A percentile compares a stretch with the other conserved stretches of the same genome.
These are phyloP conservation scores for Cinnamomum chago DNA, from an alignment of 164 flowering plant species.

Conservation along the genomic window DNA sequence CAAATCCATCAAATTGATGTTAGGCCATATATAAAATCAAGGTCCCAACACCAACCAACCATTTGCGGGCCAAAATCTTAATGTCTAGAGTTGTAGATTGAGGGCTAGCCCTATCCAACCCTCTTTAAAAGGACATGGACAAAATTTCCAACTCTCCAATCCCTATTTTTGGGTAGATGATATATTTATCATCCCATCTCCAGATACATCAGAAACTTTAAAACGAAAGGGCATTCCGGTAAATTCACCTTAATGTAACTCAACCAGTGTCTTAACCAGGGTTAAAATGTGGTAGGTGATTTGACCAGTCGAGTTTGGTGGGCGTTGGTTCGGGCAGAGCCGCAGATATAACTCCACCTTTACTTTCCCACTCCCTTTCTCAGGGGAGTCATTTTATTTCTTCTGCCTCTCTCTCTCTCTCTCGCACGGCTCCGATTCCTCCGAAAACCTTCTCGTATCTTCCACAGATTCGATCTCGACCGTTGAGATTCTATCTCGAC, in stretches of 20 bases:
- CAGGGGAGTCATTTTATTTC: neutral
- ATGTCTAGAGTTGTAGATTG: too few relatives aligned
- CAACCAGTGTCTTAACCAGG: constrained; percentile 31
- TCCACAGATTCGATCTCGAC: constrained; percentile 1
- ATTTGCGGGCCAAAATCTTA: accelerated
- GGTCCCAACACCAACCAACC: too few relatives aligned
- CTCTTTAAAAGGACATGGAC: too few relatives aligned
- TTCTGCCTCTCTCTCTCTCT: neutral
- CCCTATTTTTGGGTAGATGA: too few relatives aligned
- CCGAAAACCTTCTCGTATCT: neutral
- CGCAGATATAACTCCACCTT: constrained; percentile 4
- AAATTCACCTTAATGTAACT: neutral
- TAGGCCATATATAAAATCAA: too few relatives aligned
- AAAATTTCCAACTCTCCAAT: too few relatives aligned
- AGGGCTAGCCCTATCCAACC: too few relatives aligned
- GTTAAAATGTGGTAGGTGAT: constrained; percentile 59
- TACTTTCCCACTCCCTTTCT: neutral
- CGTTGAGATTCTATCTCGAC: neutral
- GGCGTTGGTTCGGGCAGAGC: constrained; percentile 40
- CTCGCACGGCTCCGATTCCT: neutral
- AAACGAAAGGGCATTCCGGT: neutral
- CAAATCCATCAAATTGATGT: too few relatives aligned
- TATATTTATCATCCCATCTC: too few relatives aligned
- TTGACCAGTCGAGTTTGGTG: constrained; percentile 63
- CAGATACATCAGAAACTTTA: too few relatives aligned